Evolutionary conservation across 495 filamentous ascomycete species (phyloP).

Genomic region (Delitschia confertaspora): DNA sequence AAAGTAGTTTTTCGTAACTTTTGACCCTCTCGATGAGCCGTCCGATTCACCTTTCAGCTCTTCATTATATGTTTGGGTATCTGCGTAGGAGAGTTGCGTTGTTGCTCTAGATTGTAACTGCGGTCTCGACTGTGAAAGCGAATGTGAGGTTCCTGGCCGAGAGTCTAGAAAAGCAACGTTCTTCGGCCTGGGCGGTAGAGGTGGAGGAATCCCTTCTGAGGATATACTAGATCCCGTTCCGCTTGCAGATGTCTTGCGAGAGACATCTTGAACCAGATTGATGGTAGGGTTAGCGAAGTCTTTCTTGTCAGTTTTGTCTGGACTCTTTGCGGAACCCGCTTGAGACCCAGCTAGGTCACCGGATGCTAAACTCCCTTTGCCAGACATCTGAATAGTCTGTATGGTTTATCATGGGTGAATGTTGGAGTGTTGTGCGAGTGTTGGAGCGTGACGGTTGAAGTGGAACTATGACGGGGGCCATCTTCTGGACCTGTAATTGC

Average conservation of each 20-base stretch:
- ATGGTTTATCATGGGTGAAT: no score
- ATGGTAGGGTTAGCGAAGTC: slow-evolving; percentile 23
- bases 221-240: slow-evolving; percentile 6
- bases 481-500: no score
- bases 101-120: slow-evolving; percentile 64
- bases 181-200: slow-evolving; percentile 24
- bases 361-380: no score
- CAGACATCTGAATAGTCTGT: no score
- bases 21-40: slow-evolving; percentile 29
- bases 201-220: slow-evolving; percentile 24
- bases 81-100: slow-evolving; percentile 69
- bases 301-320: slow-evolving; percentile 12
- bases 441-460: no score
- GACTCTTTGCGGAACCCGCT: no score
- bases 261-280: slow-evolving; percentile 12
- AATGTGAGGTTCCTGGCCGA: slow-evolving; percentile 20
- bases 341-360: no score
- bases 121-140: slow-evolving; percentile 9
- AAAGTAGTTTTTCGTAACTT: slow-evolving; percentile 29
- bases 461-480: no score
- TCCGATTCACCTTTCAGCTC: slow-evolving; percentile 31
- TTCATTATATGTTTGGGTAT: slow-evolving; percentile 63
- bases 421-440: no score
- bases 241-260: slow-evolving; percentile 6
- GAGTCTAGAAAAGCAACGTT: slow-evolving; percentile 11